Percentiles rank a stretch among this genome's conserved stretches.
These are phyloP conservation scores for Epichloe gansuensis DNA, from an alignment of 2,329 filamentous ascomycete species.

Conservation along the genomic window DNA sequence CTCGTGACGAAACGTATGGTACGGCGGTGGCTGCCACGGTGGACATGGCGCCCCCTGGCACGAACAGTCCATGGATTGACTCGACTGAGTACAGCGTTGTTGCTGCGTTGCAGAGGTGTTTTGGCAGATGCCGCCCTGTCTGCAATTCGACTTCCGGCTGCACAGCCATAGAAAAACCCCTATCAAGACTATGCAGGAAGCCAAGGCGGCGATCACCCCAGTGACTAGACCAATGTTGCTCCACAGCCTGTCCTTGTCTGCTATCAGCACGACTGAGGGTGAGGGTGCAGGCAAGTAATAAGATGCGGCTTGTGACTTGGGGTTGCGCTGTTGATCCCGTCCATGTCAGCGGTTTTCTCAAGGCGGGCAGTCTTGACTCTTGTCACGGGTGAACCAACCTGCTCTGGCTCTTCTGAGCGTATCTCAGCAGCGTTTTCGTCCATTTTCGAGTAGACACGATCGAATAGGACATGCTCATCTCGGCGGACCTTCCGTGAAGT, in stretches of 20 bases:
- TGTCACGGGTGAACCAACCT: not conserved
- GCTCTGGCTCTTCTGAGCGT: not conserved
- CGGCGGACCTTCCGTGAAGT: not conserved
- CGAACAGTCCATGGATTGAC: not conserved
- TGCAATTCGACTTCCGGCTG: not conserved
- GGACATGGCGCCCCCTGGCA: not conserved
- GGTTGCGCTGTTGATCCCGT: not conserved
- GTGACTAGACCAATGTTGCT: not conserved
- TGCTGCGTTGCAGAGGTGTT: not conserved
- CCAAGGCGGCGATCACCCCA: not conserved
- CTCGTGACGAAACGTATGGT: not conserved
- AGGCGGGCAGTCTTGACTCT: not conserved
- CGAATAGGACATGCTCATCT: not conserved
- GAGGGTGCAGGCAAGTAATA: not conserved
- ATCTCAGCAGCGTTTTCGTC: not conserved
- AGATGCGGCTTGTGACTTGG: not conserved
- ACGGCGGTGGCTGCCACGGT: not conserved
- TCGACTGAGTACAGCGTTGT: not conserved
- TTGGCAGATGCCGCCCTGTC: not conserved
- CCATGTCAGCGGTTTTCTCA: not conserved
- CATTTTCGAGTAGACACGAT: not conserved
- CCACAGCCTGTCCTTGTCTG: not conserved
- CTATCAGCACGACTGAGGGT: not conserved
- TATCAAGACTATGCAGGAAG: not conserved
- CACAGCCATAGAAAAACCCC: not conserved